Percentiles rank a stretch among this genome's conserved stretches.
These are phyloP conservation scores for Metschnikowia lachancei DNA, from an alignment of 805 yeast genomes.

Conservation along the genomic window DNA sequence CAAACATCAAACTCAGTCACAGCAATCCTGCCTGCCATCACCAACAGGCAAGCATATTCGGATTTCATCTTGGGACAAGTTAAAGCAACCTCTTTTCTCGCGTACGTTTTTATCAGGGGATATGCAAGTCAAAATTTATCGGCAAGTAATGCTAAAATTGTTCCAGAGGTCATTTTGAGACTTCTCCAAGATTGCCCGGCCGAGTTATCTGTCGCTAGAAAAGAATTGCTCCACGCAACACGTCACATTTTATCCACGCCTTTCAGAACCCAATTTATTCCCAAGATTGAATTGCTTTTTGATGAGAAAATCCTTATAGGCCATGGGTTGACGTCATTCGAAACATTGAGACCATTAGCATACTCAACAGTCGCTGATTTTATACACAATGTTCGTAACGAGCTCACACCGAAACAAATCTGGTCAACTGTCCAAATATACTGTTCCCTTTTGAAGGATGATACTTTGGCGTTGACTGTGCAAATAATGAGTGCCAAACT, in stretches of 20 bases:
- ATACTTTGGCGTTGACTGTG: slow-evolving; percentile 77
- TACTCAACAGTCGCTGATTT: slow-evolving; percentile 95
- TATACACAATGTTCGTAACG: slow-evolving; percentile 85
- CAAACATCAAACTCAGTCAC: slow-evolving; percentile 61
- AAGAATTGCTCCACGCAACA: slow-evolving; percentile 89
- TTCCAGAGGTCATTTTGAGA: slow-evolving; percentile 85
- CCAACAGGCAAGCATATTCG: slow-evolving; percentile 74
- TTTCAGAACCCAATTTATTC: slow-evolving; percentile 74
- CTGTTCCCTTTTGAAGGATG: slow-evolving; percentile 77
- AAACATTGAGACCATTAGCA: slow-evolving; percentile 87
- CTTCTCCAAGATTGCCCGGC: slow-evolving; percentile 93
- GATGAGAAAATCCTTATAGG: slow-evolving; percentile 89
- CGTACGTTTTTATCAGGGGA: slow-evolving; percentile 85
- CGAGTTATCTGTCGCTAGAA: slow-evolving; percentile 85
- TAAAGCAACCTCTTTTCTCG: slow-evolving; percentile 91
- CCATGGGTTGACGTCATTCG: slow-evolving; percentile 86
- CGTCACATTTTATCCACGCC: slow-evolving; percentile 93
- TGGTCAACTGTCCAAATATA: slow-evolving; percentile 85
- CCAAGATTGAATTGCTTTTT: slow-evolving; percentile 79
- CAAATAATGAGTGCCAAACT: slow-evolving; percentile 96
- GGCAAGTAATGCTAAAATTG: slow-evolving; percentile 45
- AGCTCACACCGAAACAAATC: slow-evolving; percentile 76
- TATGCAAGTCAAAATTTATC: slow-evolving; percentile 62
- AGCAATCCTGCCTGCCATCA: slow-evolving; percentile 70
- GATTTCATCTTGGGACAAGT: slow-evolving; percentile 92